These are phyloP conservation scores for Talaromyces sp. DNA, from an alignment of 2,329 filamentous ascomycete species.

Conservation along the genomic window DNA sequence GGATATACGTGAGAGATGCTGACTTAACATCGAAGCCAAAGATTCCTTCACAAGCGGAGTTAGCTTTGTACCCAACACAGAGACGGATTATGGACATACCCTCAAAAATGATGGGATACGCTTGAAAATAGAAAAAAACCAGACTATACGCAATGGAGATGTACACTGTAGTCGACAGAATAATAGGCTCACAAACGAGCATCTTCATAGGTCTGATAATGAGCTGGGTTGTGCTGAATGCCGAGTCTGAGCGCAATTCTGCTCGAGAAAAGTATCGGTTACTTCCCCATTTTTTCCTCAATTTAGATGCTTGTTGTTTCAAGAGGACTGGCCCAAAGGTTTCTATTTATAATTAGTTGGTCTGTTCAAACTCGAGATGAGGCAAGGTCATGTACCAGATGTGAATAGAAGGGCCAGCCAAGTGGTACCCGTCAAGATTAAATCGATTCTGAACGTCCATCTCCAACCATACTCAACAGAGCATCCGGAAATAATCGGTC, in stretches of 20 bases:
- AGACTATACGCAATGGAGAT: conserved; percentile 67
- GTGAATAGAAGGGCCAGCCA: conserved; percentile 2
- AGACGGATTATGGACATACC: conserved; percentile 13
- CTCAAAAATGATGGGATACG: conserved; percentile 68
- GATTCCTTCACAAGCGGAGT: conserved; percentile 34
- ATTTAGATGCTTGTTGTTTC: conserved; percentile 6
- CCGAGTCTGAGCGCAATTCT: conserved; percentile 59
- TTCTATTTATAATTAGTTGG: not conserved
- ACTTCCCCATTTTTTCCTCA: not conserved
- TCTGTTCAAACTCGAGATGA: not conserved
- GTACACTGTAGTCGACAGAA: conserved; percentile 66
- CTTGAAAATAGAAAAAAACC: conserved; percentile 73
- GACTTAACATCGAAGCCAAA: conserved; percentile 64
- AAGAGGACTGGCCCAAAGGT: conserved; percentile 5
- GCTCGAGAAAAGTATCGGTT: conserved; percentile 51
- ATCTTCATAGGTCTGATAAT: conserved; percentile 69
- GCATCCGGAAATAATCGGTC: conserved; percentile 39
- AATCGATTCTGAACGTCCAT: conserved; percentile 52
- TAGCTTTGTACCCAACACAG: not conserved
- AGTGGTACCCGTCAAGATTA: conserved; percentile 55
- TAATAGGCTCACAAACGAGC: conserved; percentile 69
- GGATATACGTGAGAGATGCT: conserved; percentile 65
- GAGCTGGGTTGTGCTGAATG: conserved; percentile 64
- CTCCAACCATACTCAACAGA: conserved; percentile 32
- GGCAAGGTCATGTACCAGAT: conserved; percentile 24